phyloP scores from a whole-genome alignment of 352 stramenopile species.

The Plasmopara muralis region DNA sequence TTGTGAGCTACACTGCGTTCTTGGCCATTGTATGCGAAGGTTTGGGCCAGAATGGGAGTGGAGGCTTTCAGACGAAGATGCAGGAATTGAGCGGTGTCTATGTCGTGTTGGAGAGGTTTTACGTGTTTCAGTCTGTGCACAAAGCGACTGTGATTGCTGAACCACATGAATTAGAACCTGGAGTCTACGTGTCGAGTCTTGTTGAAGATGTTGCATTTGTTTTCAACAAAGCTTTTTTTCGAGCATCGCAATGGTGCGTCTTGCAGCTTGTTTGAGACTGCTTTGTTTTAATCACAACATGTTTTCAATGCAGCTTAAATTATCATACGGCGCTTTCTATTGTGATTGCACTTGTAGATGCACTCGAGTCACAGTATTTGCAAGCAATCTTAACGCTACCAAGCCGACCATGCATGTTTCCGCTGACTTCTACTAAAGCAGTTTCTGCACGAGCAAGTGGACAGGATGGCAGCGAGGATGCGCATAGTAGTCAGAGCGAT shows the following conservation, averaged over 20 bases:
- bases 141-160: conserved; percentile 81
- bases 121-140: conserved; percentile 79
- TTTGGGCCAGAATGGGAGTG: conserved; percentile 28
- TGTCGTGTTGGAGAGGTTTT: conserved; percentile 75
- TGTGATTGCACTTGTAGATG: conserved; percentile 78
- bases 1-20: conserved; percentile 64
- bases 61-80: conserved; percentile 48
- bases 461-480: conserved; percentile 5
- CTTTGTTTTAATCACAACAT: background rate
- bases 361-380: conserved; percentile 73
- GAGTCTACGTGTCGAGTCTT: conserved; percentile 71
- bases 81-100: conserved; percentile 79
- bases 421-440: conserved; percentile 21
- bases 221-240: conserved; percentile 75
- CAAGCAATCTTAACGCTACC: conserved; percentile 66
- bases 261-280: background rate
- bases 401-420: conserved; percentile 50
- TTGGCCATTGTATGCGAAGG: conserved; percentile 45
- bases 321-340: conserved; percentile 79
- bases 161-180: conserved; percentile 56
- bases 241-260: conserved; percentile 61
- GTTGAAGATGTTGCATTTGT: conserved; percentile 84
- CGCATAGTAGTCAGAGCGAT: conserved; percentile 20
- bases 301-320: conserved; percentile 39
- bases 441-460: background rate